A percentile compares a stretch with the other conserved stretches of the same genome.
These are phyloP conservation scores for Pulveroboletus ravenelii DNA, from an alignment of 768 basidiomycete species.

Conservation along the genomic window DNA sequence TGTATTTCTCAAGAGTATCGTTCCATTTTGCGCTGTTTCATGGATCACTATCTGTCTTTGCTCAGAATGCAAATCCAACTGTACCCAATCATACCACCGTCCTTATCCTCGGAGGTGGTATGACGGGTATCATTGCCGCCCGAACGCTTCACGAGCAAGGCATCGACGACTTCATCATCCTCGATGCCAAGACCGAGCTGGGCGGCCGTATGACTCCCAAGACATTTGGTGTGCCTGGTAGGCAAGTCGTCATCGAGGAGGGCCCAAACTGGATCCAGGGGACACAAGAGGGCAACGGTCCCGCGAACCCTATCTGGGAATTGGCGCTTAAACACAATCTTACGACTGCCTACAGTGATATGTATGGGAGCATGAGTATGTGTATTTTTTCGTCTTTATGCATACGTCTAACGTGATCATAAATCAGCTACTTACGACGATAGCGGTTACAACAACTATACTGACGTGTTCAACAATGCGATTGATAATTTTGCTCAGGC, in stretches of 20 bases:
- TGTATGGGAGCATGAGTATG: slow-evolving; percentile 43
- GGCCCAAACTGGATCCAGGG: slow-evolving; percentile 64
- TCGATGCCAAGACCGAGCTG: slow-evolving; percentile 57
- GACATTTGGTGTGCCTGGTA: slow-evolving; percentile 37
- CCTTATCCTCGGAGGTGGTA: slow-evolving; percentile 62
- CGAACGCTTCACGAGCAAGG: slow-evolving; percentile 50
- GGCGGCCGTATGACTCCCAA: slow-evolving; percentile 56
- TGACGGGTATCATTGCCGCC: slow-evolving; percentile 63
- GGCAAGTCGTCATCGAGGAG: slow-evolving; percentile 44
- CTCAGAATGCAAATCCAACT: slow-evolving; percentile 2
- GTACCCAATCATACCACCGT: slow-evolving; percentile 30
- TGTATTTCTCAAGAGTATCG: slow-evolving; percentile 5
- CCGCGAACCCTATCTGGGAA: slow-evolving; percentile 55
- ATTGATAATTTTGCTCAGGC: slow-evolving; percentile 37
- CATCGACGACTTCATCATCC: slow-evolving; percentile 51
- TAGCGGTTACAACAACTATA: slow-evolving; percentile 45
- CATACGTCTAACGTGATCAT: background rate
- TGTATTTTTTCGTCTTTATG: background rate
- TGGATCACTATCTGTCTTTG: slow-evolving; percentile 1
- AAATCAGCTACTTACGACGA: slow-evolving; percentile 49
- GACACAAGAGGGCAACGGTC: slow-evolving; percentile 43
- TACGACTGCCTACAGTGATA: slow-evolving; percentile 41
- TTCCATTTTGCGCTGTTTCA: background rate
- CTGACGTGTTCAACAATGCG: slow-evolving; percentile 40
- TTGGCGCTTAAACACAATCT: slow-evolving; percentile 55